Evolutionary conservation across 2,329 filamentous ascomycete species (phyloP).

Genomic region (Nemania serpens): DNA sequence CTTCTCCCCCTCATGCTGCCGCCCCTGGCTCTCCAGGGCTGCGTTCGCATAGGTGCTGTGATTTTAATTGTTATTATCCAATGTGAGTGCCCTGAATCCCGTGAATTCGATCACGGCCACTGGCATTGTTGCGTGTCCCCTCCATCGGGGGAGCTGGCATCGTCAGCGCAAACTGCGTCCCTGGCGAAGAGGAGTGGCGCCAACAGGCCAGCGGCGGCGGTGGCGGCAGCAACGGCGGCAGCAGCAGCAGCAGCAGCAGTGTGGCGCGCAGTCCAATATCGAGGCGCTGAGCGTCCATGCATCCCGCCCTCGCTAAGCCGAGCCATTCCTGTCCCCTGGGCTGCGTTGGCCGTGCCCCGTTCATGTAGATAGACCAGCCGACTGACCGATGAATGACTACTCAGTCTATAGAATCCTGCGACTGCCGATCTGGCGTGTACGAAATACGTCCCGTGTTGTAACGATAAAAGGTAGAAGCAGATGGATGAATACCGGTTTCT

Average conservation of each 20-base stretch:
- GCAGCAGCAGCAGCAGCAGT: constrained; percentile 21
- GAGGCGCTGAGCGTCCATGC: constrained; percentile 15
- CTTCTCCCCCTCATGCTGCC: constrained; percentile 43
- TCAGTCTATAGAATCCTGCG: constrained; percentile 46
- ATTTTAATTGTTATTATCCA: constrained; percentile 42
- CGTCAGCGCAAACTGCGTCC: constrained; percentile 33
- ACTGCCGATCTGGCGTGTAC: constrained; percentile 48
- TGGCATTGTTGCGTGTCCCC: constrained; percentile 7
- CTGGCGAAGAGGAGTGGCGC: constrained; percentile 25
- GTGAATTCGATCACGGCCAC: not conserved
- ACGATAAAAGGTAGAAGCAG: constrained; percentile 50
- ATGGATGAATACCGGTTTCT: constrained; percentile 84
- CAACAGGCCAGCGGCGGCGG: constrained; percentile 7
- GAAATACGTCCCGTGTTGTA: constrained; percentile 45
- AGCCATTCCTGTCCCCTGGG: constrained; percentile 4
- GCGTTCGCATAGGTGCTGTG: constrained; percentile 46
- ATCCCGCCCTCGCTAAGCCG: constrained; percentile 15
- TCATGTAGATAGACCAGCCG: not conserved
- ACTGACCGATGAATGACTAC: constrained; percentile 26
- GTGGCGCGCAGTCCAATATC: constrained; percentile 25
- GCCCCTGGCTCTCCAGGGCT: constrained; percentile 54
- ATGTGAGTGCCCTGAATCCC: constrained; percentile 24
- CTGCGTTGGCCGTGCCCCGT: too few species aligned
- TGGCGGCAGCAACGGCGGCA: too few species aligned
- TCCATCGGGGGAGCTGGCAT: constrained; percentile 25